Conservation (phyloP, 2,329 filamentous ascomycete genomes). For the Epichloe brachyelytri region DNA sequence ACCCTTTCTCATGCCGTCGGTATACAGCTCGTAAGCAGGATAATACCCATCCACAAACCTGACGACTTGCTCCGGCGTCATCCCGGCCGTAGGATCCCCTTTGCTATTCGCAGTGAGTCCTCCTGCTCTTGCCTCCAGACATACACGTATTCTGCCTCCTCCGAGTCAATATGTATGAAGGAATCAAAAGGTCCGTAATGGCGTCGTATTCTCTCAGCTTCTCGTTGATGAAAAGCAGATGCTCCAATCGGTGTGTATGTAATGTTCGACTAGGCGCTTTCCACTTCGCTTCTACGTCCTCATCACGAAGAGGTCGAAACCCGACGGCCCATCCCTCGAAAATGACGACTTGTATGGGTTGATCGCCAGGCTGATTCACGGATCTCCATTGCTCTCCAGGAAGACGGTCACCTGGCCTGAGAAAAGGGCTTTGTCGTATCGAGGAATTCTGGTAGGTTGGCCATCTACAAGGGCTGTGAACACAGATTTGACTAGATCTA, state of each 20-base stretch:
- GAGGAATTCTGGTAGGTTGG: slow-evolving; percentile 46
- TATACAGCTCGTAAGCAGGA: slow-evolving; percentile 60
- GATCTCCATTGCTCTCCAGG: slow-evolving; percentile 47
- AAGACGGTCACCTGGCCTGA: slow-evolving; percentile 60
- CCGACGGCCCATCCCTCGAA: slow-evolving; percentile 90
- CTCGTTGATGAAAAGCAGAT: slow-evolving; percentile 38
- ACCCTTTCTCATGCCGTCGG: slow-evolving; percentile 43
- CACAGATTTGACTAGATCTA: slow-evolving; percentile 48
- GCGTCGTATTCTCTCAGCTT: slow-evolving; percentile 33
- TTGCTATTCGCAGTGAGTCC: slow-evolving; percentile 48
- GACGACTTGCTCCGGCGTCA: slow-evolving; percentile 69
- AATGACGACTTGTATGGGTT: slow-evolving; percentile 51
- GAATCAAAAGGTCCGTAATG: slow-evolving; percentile 37
- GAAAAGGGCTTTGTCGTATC: slow-evolving; percentile 75
- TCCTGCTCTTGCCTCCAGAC: slow-evolving; percentile 78
- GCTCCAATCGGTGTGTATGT: slow-evolving; percentile 32
- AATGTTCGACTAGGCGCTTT: slow-evolving; percentile 38
- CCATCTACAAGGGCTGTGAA: slow-evolving; percentile 45
- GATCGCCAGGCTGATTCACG: slow-evolving; percentile 38
- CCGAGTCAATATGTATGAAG: slow-evolving; percentile 53
- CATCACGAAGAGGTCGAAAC: slow-evolving; percentile 50
- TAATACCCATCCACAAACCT: slow-evolving; percentile 60
- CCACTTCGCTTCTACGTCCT: slow-evolving; percentile 38
- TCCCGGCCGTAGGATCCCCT: slow-evolving; percentile 46
- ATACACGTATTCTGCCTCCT: slow-evolving; percentile 65